These are phyloP conservation scores for Beta macrorhiza DNA, from an alignment of 179 eudicot genomes.

Conservation along the genomic window DNA sequence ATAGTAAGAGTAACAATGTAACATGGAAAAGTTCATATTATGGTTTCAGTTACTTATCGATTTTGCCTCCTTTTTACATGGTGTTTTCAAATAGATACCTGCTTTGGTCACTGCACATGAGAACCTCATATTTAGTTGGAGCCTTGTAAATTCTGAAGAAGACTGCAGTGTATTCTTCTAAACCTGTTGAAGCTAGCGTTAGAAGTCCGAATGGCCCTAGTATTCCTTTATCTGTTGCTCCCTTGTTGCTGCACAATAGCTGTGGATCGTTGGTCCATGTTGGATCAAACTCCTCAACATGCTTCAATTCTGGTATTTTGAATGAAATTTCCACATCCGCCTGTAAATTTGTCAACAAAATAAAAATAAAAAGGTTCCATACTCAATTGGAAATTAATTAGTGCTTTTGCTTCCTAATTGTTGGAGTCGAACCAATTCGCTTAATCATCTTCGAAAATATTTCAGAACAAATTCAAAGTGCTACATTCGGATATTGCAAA, in stretches of 20 bases:
- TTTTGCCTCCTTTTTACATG: too few species aligned
- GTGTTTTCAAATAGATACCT: slow-evolving; percentile 25
- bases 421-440: too few species aligned
- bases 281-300: slow-evolving; percentile 47
- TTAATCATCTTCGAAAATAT: too few species aligned
- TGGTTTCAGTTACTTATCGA: too few species aligned
- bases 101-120: slow-evolving; percentile 65
- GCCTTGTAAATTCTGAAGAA: slow-evolving; percentile 55
- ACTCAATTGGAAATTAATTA: too few species aligned
- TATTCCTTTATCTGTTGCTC: slow-evolving; percentile 46
- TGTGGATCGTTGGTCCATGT: slow-evolving; percentile 47
- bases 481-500: too few species aligned
- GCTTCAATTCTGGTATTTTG: slow-evolving; percentile 18
- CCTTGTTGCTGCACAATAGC: slow-evolving; percentile 49
- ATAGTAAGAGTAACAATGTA: too few species aligned
- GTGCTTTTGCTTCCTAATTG: too few species aligned
- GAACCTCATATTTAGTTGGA: slow-evolving; percentile 35
- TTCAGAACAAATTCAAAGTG: too few species aligned
- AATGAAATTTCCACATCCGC: slow-evolving; percentile 65
- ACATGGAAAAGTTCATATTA: too few species aligned
- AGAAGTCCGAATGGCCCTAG: slow-evolving; percentile 66
- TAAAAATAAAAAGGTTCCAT: too few species aligned
- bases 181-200: slow-evolving; percentile 47
- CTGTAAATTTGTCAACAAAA: slow-evolving; percentile 16
- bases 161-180: slow-evolving; percentile 40